Evolutionary conservation across 2,329 filamentous ascomycete species (phyloP).

Genomic region (Xylariaceae sp.): DNA sequence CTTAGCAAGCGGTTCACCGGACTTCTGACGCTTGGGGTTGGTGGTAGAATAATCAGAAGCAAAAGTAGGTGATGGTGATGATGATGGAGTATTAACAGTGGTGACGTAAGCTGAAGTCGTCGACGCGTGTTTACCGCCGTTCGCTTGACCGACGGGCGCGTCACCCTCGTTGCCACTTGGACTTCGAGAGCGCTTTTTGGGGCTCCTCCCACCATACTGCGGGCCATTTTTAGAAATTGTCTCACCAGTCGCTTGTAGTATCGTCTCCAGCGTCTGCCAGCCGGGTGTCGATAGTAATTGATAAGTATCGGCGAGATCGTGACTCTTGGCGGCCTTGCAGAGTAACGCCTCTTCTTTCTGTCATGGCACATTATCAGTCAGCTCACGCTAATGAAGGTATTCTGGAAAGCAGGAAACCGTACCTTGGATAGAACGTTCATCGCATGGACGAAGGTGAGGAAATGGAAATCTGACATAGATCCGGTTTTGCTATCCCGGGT

Average conservation of each 20-base stretch:
- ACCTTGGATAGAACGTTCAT: constrained; percentile 85
- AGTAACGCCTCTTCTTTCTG: constrained; percentile 88
- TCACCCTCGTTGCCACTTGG: constrained; percentile 33
- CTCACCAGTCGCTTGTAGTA: constrained; percentile 97
- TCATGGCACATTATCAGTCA: constrained; percentile 1
- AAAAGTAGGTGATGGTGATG: constrained; percentile 12
- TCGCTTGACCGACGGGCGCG: constrained; percentile 21
- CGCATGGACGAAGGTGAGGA: constrained; percentile 80
- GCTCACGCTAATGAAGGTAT: constrained; percentile 3
- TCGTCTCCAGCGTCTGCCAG: constrained; percentile 90
- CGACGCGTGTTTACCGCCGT: constrained; percentile 13
- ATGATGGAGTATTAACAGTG: constrained; percentile 7
- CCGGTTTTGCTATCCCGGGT: constrained; percentile 55
- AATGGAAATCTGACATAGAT: constrained; percentile 85
- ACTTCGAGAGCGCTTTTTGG: constrained; percentile 60
- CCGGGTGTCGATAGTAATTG: constrained; percentile 82
- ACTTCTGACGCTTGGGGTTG: constrained; percentile 15
- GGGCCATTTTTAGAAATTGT: constrained; percentile 71
- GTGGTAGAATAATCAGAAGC: constrained; percentile 8
- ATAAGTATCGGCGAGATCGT: constrained; percentile 75
- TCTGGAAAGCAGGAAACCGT: constrained; percentile 28
- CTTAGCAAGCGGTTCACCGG: constrained; percentile 35
- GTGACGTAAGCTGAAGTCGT: constrained; percentile 10
- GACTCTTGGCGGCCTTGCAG: constrained; percentile 76
- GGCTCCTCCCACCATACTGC: too few relatives aligned